These are phyloP conservation scores for Macrocystidia cucumis DNA, from an alignment of 1,284 basidiomycete species.

Conservation along the genomic window DNA sequence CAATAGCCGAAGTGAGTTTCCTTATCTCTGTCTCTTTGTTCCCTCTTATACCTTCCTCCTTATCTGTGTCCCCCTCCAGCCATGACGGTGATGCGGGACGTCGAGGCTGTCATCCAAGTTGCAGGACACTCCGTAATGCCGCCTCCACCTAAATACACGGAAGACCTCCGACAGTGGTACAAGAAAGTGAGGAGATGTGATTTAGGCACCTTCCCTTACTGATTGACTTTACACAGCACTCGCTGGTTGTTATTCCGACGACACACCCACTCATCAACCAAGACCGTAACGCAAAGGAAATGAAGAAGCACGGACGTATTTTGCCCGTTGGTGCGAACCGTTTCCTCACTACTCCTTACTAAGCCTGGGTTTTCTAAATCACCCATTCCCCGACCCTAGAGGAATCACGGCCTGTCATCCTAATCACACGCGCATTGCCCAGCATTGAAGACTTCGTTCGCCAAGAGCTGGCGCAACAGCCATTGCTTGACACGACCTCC, in stretches of 20 bases:
- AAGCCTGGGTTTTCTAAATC: constrained; percentile 2
- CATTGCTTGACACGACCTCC: constrained; percentile 12
- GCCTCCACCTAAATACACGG: constrained; percentile 39
- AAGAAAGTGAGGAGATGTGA: constrained; percentile 33
- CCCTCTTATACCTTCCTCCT: constrained; percentile 1
- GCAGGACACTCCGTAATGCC: constrained; percentile 61
- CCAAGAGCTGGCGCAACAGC: constrained; percentile 16
- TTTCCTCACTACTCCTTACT: background rate
- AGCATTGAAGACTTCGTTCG: constrained; percentile 47
- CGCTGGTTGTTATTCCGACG: constrained; percentile 55
- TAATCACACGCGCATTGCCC: constrained; percentile 55
- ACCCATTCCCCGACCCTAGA: constrained; percentile 26
- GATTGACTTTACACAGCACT: constrained; percentile 37
- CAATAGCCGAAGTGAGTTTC: constrained; percentile 51
- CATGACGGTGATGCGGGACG: constrained; percentile 47
- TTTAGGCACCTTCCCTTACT: constrained; percentile 5
- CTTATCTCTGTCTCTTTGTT: constrained; percentile 5
- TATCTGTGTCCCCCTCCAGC: constrained; percentile 18
- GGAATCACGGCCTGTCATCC: constrained; percentile 52
- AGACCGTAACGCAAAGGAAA: constrained; percentile 36
- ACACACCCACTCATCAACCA: constrained; percentile 44
- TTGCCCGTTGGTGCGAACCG: constrained; percentile 41
- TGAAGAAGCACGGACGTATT: constrained; percentile 56
- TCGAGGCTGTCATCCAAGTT: constrained; percentile 71
- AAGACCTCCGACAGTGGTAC: constrained; percentile 58